Evolutionary conservation across 306 rosid species (phyloP).

Genomic region (Oxytropis ochrocephala): DNA sequence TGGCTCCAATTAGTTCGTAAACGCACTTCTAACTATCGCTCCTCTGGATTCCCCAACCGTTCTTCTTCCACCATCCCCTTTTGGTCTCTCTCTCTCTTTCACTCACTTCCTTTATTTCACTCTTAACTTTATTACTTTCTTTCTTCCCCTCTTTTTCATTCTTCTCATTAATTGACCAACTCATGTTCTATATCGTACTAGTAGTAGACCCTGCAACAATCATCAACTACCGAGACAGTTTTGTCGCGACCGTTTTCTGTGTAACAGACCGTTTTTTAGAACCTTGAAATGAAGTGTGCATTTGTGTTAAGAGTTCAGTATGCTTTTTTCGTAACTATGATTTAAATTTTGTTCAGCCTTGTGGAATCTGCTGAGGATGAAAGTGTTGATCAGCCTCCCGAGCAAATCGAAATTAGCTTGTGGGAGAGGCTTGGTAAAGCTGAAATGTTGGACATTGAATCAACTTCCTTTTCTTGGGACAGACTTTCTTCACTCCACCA

Average conservation of each 20-base stretch:
- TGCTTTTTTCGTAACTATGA: constrained; percentile 7
- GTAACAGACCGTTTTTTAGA: no score
- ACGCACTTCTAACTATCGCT: constrained; percentile 55
- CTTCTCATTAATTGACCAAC: constrained; percentile 1
- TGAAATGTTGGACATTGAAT: constrained; percentile 69
- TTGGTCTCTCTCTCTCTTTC: constrained; percentile 34
- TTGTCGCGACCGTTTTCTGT: no score
- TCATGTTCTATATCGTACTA: background rate
- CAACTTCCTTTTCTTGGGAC: constrained; percentile 69
- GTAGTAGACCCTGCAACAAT: no score
- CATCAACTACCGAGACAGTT: no score
- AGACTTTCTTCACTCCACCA: constrained; percentile 80
- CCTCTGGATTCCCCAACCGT: constrained; percentile 69
- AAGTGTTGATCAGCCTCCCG: constrained; percentile 21
- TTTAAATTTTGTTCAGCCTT: constrained; percentile 36
- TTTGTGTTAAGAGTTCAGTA: background rate
- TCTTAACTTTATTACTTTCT: background rate
- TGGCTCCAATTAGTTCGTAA: constrained; percentile 90
- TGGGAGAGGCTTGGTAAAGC: constrained; percentile 96
- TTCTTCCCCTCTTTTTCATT: background rate
- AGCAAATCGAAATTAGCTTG: constrained; percentile 58
- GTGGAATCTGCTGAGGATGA: constrained; percentile 38
- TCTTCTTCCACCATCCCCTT: constrained; percentile 40
- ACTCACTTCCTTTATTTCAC: background rate
- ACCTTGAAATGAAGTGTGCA: no score